Base-by-base conservation (phyloP, 2,329 filamentous ascomycete species). In the Reticulascus tulasneorum region DNA sequence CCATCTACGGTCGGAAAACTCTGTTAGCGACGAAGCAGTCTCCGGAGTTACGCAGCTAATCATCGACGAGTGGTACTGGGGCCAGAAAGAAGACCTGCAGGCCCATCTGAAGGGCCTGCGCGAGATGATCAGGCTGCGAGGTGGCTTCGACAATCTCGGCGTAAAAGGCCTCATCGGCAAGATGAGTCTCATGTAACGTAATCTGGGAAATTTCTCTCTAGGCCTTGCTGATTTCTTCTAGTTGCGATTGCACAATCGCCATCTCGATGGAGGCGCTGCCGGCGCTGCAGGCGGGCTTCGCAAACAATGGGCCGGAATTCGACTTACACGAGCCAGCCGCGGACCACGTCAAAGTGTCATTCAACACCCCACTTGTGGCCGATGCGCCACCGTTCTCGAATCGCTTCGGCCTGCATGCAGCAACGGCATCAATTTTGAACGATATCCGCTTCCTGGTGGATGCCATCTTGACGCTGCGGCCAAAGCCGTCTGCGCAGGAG, bases 1-100 rank as follows among this genome's bases (percentile, higher is more conserved):
- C 76, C 12, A 54, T 54, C 23, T 51, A 58, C 15, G 46, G 58
- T 4, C n/a, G n/a, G n/a, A n/a, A n/a, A n/a, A n/a, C n/a, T n/a
- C n/a, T n/a, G 62, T 63, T 1, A 65, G 56, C 34, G 70, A 74
- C 42, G 60, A 64, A 20, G 62, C 65, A 5, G 63, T 75, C 25
- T 61, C 70, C 6, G 68, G 60, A 4, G 67, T 73, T 5, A 52
- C 67, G 2, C 71, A 74, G 47, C 59, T 75, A 41, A 60, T 71
- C 16, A 51, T 71, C 17, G 64, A 71, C 29, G 72, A 73, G 40
- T 77, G 73, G 72, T 74, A 73, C 47, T 74, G 70, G 69, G 69
- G 70, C 7, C 63, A 63, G 19, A 63, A 59, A 0, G 50, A 58
- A 23, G 65, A 69, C 40, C 54, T 75, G 9, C 57, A 60, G 17